Conservation (phyloP, 2,329 filamentous ascomycete genomes). For the Colletotrichum costaricense region DNA sequence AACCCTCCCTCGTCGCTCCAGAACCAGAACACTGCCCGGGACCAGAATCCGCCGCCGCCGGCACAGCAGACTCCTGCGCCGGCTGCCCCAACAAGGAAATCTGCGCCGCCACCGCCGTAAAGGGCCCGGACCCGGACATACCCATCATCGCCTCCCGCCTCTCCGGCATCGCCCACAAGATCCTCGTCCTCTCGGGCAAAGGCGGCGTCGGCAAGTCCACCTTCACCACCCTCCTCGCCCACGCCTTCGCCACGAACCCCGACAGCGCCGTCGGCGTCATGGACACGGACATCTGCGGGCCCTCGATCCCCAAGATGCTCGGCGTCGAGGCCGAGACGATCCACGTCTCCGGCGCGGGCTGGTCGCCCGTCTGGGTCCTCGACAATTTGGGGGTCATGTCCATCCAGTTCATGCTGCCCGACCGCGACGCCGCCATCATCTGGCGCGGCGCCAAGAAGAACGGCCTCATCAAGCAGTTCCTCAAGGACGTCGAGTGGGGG, state of each 20-base stretch:
- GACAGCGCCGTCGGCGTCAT: constrained; percentile 89
- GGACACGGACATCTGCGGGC: constrained; percentile 98
- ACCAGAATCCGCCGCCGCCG: constrained; percentile 80
- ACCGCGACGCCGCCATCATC: constrained; percentile 93
- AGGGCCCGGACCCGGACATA: constrained; percentile 95
- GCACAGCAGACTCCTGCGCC: constrained; percentile 84
- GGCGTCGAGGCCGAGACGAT: constrained; percentile 94
- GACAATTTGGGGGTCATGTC: constrained; percentile 97
- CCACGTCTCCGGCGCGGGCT: constrained; percentile 87
- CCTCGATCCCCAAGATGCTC: constrained; percentile 98
- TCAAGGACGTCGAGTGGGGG: constrained; percentile 98
- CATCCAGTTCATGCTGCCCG: constrained; percentile 97
- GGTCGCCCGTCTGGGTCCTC: constrained; percentile 95
- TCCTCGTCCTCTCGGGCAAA: constrained; percentile 93
- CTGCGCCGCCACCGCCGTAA: constrained; percentile 86
- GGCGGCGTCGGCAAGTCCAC: constrained; percentile 97
- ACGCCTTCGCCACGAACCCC: constrained; percentile 87
- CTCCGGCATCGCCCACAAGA: constrained; percentile 86
- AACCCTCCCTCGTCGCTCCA: constrained; percentile 89
- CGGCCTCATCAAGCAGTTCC: constrained; percentile 95
- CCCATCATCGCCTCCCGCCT: constrained; percentile 88
- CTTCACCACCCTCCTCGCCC: constrained; percentile 87
- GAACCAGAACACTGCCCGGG: constrained; percentile 98
- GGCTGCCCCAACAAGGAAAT: constrained; percentile 97
- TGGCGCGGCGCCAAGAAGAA: constrained; percentile 99